phyloP scores from a whole-genome alignment of 2,329 filamentous ascomycete genomes.

The Nannizziopsis barbatae region DNA sequence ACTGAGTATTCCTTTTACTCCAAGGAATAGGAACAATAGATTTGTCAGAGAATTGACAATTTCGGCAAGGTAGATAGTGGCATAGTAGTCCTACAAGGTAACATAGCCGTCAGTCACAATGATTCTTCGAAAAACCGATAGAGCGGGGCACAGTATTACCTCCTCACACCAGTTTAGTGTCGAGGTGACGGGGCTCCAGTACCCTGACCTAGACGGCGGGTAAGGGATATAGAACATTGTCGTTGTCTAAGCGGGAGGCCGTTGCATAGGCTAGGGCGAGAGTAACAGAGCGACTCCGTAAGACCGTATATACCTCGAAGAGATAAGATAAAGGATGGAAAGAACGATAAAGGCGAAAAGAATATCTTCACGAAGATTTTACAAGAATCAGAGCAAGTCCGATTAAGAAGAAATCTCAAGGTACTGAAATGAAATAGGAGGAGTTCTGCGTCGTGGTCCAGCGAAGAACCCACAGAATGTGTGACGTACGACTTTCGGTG shows the following conservation, averaged over 20 bases:
- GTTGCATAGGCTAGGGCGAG: neutral
- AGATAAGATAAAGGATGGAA: neutral
- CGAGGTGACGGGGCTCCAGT: constrained; percentile 59
- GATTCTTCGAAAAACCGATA: neutral
- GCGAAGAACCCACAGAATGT: too few species aligned
- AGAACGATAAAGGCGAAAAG: neutral
- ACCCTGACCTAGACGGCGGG: constrained; percentile 43
- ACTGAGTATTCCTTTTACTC: constrained; percentile 61
- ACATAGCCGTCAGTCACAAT: neutral
- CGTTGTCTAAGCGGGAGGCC: neutral
- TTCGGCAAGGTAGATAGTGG: constrained; percentile 63
- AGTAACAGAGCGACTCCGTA: neutral
- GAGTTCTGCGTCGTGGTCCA: neutral
- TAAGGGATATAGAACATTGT: constrained; percentile 22
- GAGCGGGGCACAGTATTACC: constrained; percentile 33
- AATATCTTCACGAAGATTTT: too few species aligned
- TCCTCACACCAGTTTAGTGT: constrained; percentile 75
- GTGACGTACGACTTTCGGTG: too few species aligned
- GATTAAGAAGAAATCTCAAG: neutral
- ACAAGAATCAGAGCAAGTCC: too few species aligned
- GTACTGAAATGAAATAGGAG: neutral
- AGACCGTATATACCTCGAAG: too few species aligned
- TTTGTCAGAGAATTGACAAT: constrained; percentile 76
- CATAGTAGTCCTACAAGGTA: constrained; percentile 55
- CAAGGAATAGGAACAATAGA: constrained; percentile 66